Conservation (phyloP, 257 asterid species). For the Dorcoceras hygrometricum region DNA sequence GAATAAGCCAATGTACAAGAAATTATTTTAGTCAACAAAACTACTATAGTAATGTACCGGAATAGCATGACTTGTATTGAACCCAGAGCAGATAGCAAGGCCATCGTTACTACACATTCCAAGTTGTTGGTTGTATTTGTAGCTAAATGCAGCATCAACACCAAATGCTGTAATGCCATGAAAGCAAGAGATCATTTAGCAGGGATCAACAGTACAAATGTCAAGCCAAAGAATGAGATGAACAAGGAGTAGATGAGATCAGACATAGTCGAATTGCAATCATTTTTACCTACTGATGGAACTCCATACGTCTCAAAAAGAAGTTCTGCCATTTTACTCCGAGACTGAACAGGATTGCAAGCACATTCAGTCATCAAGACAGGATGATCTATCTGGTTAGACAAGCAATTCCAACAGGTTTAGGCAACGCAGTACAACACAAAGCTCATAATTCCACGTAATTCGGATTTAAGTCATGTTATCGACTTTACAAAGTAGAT, state of each 20-base stretch:
- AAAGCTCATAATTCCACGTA: not conserved
- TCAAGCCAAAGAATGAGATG: not conserved
- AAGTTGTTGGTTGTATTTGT: constrained; percentile 73
- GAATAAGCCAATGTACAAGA: constrained; percentile 6
- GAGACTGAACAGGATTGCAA: constrained; percentile 95
- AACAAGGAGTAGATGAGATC: constrained; percentile 1
- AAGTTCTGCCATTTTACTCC: constrained; percentile 95
- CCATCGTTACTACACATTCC: constrained; percentile 75
- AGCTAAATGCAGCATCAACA: constrained; percentile 92
- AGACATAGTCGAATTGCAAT: constrained; percentile 4
- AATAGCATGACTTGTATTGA: constrained; percentile 82
- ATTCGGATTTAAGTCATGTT: constrained; percentile 15
- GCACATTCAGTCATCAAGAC: constrained; percentile 92
- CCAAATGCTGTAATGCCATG: constrained; percentile 72
- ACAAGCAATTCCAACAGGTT: constrained; percentile 31
- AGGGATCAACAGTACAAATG: constrained; percentile 12
- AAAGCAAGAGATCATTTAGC: constrained; percentile 16
- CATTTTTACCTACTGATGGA: constrained; percentile 75
- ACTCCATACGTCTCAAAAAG: constrained; percentile 97
- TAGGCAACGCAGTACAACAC: constrained; percentile 23
- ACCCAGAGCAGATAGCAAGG: constrained; percentile 87
- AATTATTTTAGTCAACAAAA: constrained; percentile 21
- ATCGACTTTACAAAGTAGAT: not conserved
- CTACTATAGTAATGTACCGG: constrained; percentile 62
- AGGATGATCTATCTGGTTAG: constrained; percentile 94